Evolutionary conservation across 2,329 filamentous ascomycete species (phyloP), one percentile per base, ranked within the genome.

Genomic region (Cercospora nicotianae): DNA sequence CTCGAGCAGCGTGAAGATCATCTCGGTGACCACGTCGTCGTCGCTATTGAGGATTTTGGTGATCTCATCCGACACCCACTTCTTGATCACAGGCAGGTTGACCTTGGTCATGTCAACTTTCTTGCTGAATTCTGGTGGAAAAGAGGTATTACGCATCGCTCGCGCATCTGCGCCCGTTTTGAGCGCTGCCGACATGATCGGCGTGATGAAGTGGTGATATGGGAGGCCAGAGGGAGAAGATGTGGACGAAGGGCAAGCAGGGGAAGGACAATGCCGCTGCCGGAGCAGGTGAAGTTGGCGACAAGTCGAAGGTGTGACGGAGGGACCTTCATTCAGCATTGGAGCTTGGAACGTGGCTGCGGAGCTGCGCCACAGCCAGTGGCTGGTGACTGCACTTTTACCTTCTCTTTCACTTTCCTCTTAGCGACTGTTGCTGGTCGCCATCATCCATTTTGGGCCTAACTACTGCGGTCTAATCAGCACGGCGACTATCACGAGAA

Each of bases 31-130:
- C 60, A 99, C 93, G 77, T 99, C 95, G 78, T 99, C 95, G 75
- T 99, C 95, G 73, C 87, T 91, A n/a, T 91, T 91, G 51, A 98
- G 83, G 59, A 98, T 94, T 66, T 92, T 90, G 26, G 90, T 91
- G 66, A 99, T 92, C 79, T 90, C 92, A 75, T 90, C 88, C 4
- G 92, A 91, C 78, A 98, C 97, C 95, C 95, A 99, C 92, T 95
- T 96, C 86, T 97, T 97, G 89, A 99, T 96, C 65, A 99, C 92
- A 80, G 96, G 93, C 61, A 97, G 85, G 78, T 99, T 97, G 80
- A 99, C 93, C 83, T 98, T 98, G 74, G 90, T 88, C 88, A 96
- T 97, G 83, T 99, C 94, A 72, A 99, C 95, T 83, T 97, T 97
- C 79, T 92, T 89, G 78, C 87, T 94, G 82, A 98, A 99, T 77